Evolutionary conservation across 352 stramenopile species (phyloP).

Genomic region (Pythium folliculosum): DNA sequence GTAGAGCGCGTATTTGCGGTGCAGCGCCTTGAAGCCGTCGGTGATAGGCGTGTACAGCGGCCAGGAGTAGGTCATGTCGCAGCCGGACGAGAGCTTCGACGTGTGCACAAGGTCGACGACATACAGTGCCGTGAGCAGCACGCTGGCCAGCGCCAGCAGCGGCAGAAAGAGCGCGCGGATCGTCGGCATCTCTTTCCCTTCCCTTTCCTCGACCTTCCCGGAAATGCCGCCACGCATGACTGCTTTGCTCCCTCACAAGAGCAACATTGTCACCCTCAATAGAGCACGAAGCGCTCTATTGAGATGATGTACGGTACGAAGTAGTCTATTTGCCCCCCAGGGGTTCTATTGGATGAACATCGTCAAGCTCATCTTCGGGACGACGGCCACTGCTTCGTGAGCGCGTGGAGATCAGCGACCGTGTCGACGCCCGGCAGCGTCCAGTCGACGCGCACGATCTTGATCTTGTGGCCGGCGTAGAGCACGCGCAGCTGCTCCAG

Average conservation of each 20-base stretch:
- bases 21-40: slow-evolving; percentile 36
- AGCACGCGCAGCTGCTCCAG: slow-evolving; percentile 86
- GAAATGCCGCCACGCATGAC: slow-evolving; percentile 25
- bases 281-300: slow-evolving; percentile 4
- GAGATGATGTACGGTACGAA: neutral
- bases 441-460: slow-evolving; percentile 58
- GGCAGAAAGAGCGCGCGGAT: slow-evolving; percentile 44
- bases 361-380: neutral
- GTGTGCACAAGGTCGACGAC: slow-evolving; percentile 45
- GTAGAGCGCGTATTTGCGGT: slow-evolving; percentile 71
- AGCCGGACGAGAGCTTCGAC: slow-evolving; percentile 41
- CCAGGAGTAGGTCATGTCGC: slow-evolving; percentile 88
- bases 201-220: neutral
- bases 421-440: slow-evolving; percentile 75
- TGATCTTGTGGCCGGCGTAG: slow-evolving; percentile 74
- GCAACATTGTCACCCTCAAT: neutral
- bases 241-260: neutral
- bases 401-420: slow-evolving; percentile 53
- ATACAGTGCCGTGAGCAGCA: slow-evolving; percentile 33
- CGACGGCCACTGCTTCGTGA: slow-evolving; percentile 45
- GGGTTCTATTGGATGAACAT: slow-evolving; percentile 2
- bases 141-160: slow-evolving; percentile 50
- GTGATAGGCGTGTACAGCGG: slow-evolving; percentile 70
- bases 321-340: slow-evolving; percentile 7
- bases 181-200: slow-evolving; percentile 8